Percentiles rank a stretch among this genome's conserved stretches.
Evolutionary conservation across 2,329 filamentous ascomycete species (phyloP).

Genomic region (Curvularia sp.): DNA sequence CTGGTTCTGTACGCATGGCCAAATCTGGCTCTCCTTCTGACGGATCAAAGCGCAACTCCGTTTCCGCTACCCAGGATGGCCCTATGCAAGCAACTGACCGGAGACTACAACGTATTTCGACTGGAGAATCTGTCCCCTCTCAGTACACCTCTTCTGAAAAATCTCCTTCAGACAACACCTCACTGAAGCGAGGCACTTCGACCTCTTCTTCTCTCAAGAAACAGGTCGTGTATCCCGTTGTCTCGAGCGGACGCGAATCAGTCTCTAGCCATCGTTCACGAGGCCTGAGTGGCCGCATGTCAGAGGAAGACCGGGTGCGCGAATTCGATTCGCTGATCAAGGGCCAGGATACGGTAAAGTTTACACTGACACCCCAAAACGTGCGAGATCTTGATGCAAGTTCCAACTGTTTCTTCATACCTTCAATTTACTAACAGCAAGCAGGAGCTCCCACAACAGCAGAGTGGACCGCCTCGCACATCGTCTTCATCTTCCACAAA

Average conservation of each 20-base stretch:
- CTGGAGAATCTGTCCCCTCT: slow-evolving; percentile 34
- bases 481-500: slow-evolving; percentile 36
- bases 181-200: slow-evolving; percentile 42
- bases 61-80: slow-evolving; percentile 28
- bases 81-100: slow-evolving; percentile 28
- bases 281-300: slow-evolving; percentile 42
- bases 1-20: slow-evolving; percentile 12
- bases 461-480: slow-evolving; percentile 28
- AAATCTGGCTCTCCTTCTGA: slow-evolving; percentile 22
- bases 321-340: slow-evolving; percentile 59
- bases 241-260: slow-evolving; percentile 45
- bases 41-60: slow-evolving; percentile 28
- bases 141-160: slow-evolving; percentile 25
- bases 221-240: slow-evolving; percentile 41
- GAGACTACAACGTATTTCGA: slow-evolving; percentile 30
- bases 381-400: slow-evolving; percentile 56
- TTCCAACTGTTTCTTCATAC: slow-evolving; percentile 11
- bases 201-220: slow-evolving; percentile 41
- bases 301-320: slow-evolving; percentile 49
- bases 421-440: slow-evolving; percentile 14
- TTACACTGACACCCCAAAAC: slow-evolving; percentile 57
- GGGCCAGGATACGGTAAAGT: slow-evolving; percentile 58
- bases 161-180: slow-evolving; percentile 37
- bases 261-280: slow-evolving; percentile 42
- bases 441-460: slow-evolving; percentile 32